These are phyloP conservation scores for Phoma sp. DNA, from an alignment of 2,329 filamentous ascomycete species.

Conservation along the genomic window DNA sequence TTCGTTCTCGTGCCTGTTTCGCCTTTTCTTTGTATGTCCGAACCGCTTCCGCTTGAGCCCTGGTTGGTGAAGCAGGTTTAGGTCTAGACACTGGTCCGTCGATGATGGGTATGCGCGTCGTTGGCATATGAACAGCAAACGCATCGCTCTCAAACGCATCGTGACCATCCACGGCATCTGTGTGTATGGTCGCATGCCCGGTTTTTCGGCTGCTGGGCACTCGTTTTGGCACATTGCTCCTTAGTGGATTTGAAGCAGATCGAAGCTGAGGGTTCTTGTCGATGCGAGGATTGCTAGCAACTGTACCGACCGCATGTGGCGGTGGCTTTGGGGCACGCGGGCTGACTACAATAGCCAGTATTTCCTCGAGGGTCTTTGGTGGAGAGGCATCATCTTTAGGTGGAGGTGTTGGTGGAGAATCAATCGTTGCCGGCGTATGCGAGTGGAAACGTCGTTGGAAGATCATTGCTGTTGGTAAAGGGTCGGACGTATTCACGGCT, in stretches of 20 bases:
- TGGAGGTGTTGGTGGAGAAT: constrained; percentile 11
- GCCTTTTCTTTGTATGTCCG: constrained; percentile 41
- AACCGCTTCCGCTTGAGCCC: constrained; percentile 37
- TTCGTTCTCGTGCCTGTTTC: constrained; percentile 29
- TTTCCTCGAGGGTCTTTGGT: constrained; percentile 25
- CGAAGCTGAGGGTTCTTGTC: not conserved
- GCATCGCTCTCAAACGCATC: constrained; percentile 45
- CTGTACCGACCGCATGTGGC: constrained; percentile 12
- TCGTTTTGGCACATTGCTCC: constrained; percentile 11
- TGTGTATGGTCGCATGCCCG: constrained; percentile 34
- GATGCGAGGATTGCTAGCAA: constrained; percentile 1
- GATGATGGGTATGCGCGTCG: constrained; percentile 40
- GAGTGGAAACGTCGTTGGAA: constrained; percentile 21
- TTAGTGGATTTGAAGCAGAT: constrained; percentile 6
- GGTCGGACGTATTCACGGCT: too few species aligned
- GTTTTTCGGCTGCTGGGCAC: constrained; percentile 36
- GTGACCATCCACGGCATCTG: constrained; percentile 34
- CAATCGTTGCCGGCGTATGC: constrained; percentile 10
- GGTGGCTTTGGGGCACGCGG: constrained; percentile 14
- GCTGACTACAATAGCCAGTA: constrained; percentile 20
- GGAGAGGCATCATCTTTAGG: constrained; percentile 8
- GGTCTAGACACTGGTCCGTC: constrained; percentile 25
- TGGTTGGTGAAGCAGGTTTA: constrained; percentile 22
- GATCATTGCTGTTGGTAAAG: constrained; percentile 16
- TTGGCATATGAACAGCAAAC: constrained; percentile 45